Percentiles rank a stretch among this genome's conserved stretches.
Evolutionary conservation across 176 grass and related monocot species (phyloP).

Genomic region (Bromus sterilis): DNA sequence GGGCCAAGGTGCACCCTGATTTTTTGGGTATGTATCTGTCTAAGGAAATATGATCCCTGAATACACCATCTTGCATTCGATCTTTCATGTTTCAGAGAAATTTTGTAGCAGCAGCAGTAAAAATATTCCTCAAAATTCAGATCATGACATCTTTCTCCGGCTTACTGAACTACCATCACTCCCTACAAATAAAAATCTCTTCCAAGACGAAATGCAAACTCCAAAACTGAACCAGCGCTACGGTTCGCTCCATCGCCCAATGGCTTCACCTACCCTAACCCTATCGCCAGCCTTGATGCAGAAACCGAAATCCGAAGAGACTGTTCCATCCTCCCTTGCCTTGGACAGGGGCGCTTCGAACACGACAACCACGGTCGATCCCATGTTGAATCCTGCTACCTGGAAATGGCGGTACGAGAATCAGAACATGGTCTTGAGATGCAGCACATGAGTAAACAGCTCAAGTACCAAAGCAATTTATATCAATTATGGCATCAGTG

Average conservation of each 20-base stretch:
- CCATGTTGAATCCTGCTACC: slow-evolving; percentile 78
- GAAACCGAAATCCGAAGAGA: slow-evolving; percentile 45
- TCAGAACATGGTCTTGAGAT: background rate
- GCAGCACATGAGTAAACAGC: background rate
- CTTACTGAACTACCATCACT: background rate
- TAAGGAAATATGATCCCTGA: background rate
- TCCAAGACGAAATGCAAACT: background rate
- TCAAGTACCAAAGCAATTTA: background rate
- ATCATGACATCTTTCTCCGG: background rate
- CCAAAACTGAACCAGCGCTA: background rate
- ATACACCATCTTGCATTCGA: background rate
- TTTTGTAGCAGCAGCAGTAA: too few relatives aligned
- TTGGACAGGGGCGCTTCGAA: slow-evolving; percentile 73
- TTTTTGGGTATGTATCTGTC: too few relatives aligned
- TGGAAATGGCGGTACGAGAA: slow-evolving; percentile 3
- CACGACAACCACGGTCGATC: slow-evolving; percentile 71
- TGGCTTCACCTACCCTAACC: slow-evolving; percentile 69
- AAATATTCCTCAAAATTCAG: background rate
- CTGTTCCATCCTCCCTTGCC: slow-evolving; percentile 10
- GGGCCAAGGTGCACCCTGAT: too few relatives aligned
- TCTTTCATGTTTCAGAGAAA: background rate
- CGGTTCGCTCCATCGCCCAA: slow-evolving; percentile 52
- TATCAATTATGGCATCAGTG: background rate
- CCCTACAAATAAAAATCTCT: background rate
- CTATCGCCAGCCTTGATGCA: slow-evolving; percentile 54